phyloP scores from a whole-genome alignment of 352 stramenopile species.

The Globisporangium nunn region DNA sequence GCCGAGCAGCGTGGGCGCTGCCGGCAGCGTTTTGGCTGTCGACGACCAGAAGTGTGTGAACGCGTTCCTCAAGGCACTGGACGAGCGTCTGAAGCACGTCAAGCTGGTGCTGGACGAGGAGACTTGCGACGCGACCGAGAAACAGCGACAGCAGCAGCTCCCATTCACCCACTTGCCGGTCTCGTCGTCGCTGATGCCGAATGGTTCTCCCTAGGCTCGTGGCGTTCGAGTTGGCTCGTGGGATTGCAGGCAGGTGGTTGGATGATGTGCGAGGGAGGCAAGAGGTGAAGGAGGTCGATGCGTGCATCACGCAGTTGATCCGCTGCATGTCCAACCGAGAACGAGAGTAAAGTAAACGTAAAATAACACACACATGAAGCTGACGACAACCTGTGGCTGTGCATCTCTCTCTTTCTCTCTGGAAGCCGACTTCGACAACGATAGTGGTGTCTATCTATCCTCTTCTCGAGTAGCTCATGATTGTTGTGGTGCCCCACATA shows the following conservation, averaged over 20 bases:
- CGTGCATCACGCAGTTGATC: not conserved
- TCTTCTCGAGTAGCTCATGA: too few species aligned
- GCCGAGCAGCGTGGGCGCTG: not conserved
- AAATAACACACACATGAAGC: not conserved
- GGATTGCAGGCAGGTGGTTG: not conserved
- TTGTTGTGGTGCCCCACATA: too few species aligned
- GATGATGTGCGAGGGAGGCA: not conserved
- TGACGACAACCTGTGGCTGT: not conserved
- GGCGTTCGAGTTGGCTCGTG: not conserved
- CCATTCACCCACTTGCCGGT: conserved; percentile 1
- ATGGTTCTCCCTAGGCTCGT: not conserved
- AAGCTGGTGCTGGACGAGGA: conserved; percentile 20
- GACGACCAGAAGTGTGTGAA: conserved; percentile 52
- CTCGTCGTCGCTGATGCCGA: not conserved
- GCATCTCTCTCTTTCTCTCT: not conserved
- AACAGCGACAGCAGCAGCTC: not conserved
- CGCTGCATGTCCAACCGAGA: not conserved
- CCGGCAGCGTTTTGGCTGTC: conserved; percentile 16
- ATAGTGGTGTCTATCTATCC: too few species aligned
- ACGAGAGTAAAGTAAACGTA: not conserved
- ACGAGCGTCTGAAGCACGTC: conserved; percentile 49
- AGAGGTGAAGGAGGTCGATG: not conserved
- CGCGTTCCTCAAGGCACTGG: conserved; percentile 36
- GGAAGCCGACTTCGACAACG: too few species aligned
- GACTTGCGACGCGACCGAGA: not conserved